phyloP scores from a whole-genome alignment of 108 stramenopile species.

The Pseudonitzschia pungens region DNA sequence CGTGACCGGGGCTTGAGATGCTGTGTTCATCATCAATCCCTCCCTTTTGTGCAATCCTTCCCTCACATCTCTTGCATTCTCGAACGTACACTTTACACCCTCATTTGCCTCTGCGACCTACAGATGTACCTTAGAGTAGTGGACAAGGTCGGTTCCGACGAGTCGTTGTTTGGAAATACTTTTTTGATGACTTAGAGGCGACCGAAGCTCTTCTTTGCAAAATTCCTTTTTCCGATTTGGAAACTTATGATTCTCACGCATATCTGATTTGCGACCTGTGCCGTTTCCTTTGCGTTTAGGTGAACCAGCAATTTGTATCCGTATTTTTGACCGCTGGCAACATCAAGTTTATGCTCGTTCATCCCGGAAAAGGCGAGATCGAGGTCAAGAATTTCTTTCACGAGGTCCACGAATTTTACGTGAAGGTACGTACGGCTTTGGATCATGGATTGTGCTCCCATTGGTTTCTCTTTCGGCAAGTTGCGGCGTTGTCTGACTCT shows the following conservation, averaged over 20 bases:
- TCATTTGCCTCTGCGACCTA: not conserved
- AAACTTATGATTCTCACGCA: not conserved
- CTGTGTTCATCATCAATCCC: not conserved
- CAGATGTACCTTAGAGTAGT: slow-evolving; percentile 88
- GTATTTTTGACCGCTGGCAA: slow-evolving; percentile 91
- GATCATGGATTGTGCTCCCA: too few species aligned
- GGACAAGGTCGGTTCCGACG: slow-evolving; percentile 67
- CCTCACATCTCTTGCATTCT: not conserved
- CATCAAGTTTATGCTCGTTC: slow-evolving; percentile 90
- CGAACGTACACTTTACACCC: not conserved
- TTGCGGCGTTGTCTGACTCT: not conserved
- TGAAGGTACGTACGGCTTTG: slow-evolving; percentile 65
- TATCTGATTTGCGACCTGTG: not conserved
- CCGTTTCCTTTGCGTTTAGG: slow-evolving; percentile 36
- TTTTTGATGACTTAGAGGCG: not conserved
- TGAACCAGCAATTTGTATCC: slow-evolving; percentile 92
- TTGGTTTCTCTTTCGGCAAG: not conserved
- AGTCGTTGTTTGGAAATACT: not conserved
- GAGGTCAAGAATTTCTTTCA: slow-evolving; percentile 87
- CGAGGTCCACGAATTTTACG: slow-evolving; percentile 92
- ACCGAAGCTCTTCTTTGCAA: not conserved
- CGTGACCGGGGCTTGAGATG: too few species aligned
- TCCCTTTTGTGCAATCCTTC: not conserved
- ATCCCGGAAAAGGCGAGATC: slow-evolving; percentile 85
- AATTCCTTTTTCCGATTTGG: not conserved